Conservation (phyloP, 495 filamentous ascomycete species). For the Podospora bellae-mahoneyi region DNA sequence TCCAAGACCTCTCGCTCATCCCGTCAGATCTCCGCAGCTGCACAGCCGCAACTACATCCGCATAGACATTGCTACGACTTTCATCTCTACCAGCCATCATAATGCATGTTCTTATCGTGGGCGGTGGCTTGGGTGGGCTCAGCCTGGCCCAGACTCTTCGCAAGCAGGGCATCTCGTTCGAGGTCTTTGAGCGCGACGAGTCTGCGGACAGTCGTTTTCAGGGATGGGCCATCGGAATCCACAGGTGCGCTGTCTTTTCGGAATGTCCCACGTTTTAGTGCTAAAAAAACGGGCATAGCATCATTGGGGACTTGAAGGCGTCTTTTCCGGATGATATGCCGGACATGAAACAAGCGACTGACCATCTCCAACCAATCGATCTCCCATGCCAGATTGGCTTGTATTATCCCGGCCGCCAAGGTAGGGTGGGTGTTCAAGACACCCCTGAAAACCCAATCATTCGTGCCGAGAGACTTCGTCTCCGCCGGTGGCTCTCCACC, state of each 20-base stretch:
- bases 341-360: constrained; percentile 25
- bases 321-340: constrained; percentile 30
- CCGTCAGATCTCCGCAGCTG: too few relatives aligned
- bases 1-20: too few relatives aligned
- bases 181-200: constrained; percentile 44
- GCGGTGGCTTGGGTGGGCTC: constrained; percentile 49
- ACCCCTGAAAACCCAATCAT: constrained; percentile 25
- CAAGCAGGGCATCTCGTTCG: constrained; percentile 47
- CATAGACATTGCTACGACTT: neutral
- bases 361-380: constrained; percentile 28
- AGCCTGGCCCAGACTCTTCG: constrained; percentile 47
- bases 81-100: neutral
- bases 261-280: too few relatives aligned
- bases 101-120: constrained; percentile 39
- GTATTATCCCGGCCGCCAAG: constrained; percentile 21
- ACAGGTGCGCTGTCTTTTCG: too few relatives aligned
- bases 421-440: constrained; percentile 24
- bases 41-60: too few relatives aligned
- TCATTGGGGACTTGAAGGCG: constrained; percentile 30
- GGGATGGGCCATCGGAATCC: constrained; percentile 32
- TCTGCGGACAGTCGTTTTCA: constrained; percentile 24
- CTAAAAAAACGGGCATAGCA: constrained; percentile 14
- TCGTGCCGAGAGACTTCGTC: constrained; percentile 28
- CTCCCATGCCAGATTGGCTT: constrained; percentile 26
- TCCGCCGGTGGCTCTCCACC: constrained; percentile 28